Evolutionary conservation across 2,329 filamentous ascomycete genomes (phyloP).

Genomic region (Fusarium sp.): DNA sequence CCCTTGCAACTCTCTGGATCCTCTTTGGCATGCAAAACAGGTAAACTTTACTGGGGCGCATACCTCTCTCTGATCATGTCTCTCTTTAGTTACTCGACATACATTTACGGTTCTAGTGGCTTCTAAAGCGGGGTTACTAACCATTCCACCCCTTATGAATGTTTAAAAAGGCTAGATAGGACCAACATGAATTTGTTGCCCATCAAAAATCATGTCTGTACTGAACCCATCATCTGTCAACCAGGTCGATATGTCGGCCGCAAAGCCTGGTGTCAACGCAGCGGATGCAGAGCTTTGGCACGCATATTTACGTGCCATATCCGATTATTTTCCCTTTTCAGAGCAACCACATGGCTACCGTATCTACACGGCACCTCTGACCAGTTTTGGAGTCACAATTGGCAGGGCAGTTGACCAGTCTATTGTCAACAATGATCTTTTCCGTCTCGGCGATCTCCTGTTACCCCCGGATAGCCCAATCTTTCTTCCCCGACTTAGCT

Average conservation of each 20-base stretch:
- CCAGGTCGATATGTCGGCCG: background rate
- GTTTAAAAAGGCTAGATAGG: background rate
- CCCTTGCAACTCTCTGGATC: background rate
- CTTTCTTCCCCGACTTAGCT: background rate
- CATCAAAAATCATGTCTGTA: background rate
- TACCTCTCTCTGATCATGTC: background rate
- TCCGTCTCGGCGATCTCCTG: background rate
- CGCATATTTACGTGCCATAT: background rate
- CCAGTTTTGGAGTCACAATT: background rate
- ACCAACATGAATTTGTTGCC: background rate
- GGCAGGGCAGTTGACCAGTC: background rate
- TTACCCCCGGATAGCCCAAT: background rate
- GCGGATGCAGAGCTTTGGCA: background rate
- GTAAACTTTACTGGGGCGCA: background rate
- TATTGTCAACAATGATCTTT: background rate
- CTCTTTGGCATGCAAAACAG: background rate
- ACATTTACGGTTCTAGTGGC: background rate
- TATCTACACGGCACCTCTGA: background rate
- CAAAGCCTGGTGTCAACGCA: background rate
- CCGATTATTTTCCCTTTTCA: background rate
- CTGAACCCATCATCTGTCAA: background rate
- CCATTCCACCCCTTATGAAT: background rate
- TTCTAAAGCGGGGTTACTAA: background rate
- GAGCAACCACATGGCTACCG: background rate
- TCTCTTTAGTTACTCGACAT: background rate